Evolutionary conservation across 78 protist genomes (phyloP).

Genomic region (Cyanophora paradoxa): DNA sequence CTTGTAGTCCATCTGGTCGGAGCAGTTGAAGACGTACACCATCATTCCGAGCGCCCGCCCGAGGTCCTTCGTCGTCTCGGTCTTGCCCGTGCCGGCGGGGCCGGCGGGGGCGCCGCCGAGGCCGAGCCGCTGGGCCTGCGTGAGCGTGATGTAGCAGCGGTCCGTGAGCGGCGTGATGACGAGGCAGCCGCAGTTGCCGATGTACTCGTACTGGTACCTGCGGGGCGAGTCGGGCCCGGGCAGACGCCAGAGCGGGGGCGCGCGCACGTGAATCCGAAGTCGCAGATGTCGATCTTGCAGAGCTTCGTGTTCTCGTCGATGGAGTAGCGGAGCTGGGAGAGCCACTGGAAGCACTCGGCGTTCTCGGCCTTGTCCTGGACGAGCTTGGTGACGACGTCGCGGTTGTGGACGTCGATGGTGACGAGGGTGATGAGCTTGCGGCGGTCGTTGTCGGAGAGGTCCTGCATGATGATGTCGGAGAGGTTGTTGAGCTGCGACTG

Average conservation of each 20-base stretch:
- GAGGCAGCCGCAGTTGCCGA: constrained; percentile 73
- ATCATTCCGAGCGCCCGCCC: constrained; percentile 41
- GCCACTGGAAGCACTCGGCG: constrained; percentile 48
- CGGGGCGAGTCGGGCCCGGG: too few species aligned
- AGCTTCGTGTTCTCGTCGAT: constrained; percentile 41
- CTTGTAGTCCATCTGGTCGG: constrained; percentile 71
- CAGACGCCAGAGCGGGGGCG: too few species aligned
- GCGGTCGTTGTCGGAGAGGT: constrained; percentile 23
- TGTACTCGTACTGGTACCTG: constrained; percentile 62
- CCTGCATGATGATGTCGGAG: constrained; percentile 12
- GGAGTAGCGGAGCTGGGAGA: constrained; percentile 48
- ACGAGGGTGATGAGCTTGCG: constrained; percentile 40
- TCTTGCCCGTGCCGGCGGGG: constrained; percentile 89
- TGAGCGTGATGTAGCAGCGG: constrained; percentile 82
- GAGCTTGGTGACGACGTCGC: constrained; percentile 55
- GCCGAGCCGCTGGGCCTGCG: constrained; percentile 69
- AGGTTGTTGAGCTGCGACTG: constrained; percentile 7
- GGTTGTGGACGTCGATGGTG: constrained; percentile 73
- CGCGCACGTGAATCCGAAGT: constrained; percentile 53
- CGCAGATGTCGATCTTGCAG: constrained; percentile 32
- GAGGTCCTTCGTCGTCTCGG: constrained; percentile 73
- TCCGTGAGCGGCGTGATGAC: constrained; percentile 87
- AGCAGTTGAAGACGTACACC: constrained; percentile 72
- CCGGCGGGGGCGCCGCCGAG: constrained; percentile 88
- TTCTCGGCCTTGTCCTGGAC: constrained; percentile 24